phyloP scores from a whole-genome alignment of 805 yeast species.

The Cyberlindnera xylosilytica region DNA sequence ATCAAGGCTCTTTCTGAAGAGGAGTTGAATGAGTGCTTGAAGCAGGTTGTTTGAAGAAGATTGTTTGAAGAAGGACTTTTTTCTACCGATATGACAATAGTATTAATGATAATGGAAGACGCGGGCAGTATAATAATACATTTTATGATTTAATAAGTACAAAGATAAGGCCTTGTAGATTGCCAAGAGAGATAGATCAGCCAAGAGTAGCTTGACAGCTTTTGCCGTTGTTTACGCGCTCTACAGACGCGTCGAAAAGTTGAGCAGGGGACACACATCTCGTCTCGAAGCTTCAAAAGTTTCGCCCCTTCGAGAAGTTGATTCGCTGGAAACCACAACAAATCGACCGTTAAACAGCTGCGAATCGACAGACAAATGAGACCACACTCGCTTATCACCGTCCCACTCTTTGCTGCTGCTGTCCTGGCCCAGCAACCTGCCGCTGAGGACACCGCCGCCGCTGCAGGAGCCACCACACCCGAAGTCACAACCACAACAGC shows the following conservation, averaged over 20 bases:
- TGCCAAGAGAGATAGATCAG: neutral
- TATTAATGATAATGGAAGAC: neutral
- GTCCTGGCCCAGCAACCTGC: neutral
- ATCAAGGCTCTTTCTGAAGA: constrained; percentile 69
- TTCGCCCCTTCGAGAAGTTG: too few species aligned
- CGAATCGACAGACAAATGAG: neutral
- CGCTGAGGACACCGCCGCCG: neutral
- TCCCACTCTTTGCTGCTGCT: neutral
- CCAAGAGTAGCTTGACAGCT: neutral
- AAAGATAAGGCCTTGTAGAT: neutral
- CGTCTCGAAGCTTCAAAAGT: too few species aligned
- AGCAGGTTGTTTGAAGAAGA: constrained; percentile 1
- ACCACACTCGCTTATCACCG: neutral
- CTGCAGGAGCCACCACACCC: constrained; percentile 4
- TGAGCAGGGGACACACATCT: too few species aligned
- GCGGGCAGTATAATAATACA: too few species aligned
- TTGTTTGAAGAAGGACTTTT: neutral
- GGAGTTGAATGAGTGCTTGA: constrained; percentile 52
- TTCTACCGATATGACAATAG: neutral
- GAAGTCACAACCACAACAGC: constrained; percentile 11
- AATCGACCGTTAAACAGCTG: too few species aligned
- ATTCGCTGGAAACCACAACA: too few species aligned
- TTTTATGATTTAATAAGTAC: neutral
- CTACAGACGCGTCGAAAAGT: neutral
- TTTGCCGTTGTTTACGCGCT: neutral